phyloP scores from a whole-genome alignment of 305 asterid genomes.

The Solanum chacoense region DNA sequence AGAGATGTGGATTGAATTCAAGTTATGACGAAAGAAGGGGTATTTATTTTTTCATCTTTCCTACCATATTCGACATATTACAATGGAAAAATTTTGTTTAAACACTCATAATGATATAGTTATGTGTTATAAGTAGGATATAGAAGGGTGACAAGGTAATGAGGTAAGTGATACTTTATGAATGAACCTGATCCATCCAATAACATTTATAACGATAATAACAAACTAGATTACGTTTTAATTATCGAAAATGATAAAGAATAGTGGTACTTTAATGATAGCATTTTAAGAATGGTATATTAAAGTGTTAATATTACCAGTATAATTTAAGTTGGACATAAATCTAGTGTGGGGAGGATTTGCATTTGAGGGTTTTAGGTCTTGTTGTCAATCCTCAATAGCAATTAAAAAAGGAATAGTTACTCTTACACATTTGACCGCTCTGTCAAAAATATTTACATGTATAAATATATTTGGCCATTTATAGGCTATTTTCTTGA shows the following conservation, averaged over 20 bases:
- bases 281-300: not conserved
- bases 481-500: not conserved
- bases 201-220: not conserved
- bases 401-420: not conserved
- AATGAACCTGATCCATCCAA: not conserved
- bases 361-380: not conserved
- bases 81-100: not conserved
- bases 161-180: not conserved
- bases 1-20: too few species aligned
- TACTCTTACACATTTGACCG: not conserved
- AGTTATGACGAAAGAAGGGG: too few species aligned
- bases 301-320: not conserved
- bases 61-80: too few species aligned
- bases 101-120: not conserved
- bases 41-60: too few species aligned
- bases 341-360: not conserved
- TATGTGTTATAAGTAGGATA: not conserved
- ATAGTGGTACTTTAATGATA: not conserved
- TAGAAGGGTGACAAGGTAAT: not conserved
- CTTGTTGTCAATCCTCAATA: not conserved
- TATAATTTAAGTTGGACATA: not conserved
- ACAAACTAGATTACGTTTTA: not conserved
- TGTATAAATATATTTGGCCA: too few species aligned
- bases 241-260: not conserved
- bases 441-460: too few species aligned